These are phyloP conservation scores for Erysimum cheiranthoides DNA, from an alignment of 345 rosid species.

Conservation along the genomic window DNA sequence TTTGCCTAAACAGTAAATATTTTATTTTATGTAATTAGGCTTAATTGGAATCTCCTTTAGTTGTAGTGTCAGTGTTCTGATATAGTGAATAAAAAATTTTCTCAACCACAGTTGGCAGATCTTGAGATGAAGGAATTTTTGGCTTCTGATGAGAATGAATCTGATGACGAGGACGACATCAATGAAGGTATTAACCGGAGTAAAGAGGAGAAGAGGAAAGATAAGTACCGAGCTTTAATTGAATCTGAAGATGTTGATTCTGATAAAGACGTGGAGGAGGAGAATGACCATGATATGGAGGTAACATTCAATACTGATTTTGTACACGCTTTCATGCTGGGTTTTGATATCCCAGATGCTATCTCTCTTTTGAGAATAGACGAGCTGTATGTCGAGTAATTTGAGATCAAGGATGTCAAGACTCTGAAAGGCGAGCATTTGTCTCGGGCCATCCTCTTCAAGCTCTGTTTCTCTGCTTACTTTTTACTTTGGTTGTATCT, in stretches of 20 bases:
- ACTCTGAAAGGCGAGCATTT: slow-evolving; percentile 15
- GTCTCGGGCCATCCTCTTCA: slow-evolving; percentile 20
- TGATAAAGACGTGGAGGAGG: slow-evolving; percentile 65
- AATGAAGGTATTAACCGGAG: slow-evolving; percentile 44
- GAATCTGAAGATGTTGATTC: slow-evolving; percentile 63
- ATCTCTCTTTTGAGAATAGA: slow-evolving; percentile 73
- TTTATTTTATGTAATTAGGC: neutral
- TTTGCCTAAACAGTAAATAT: no score
- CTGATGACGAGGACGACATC: slow-evolving; percentile 45
- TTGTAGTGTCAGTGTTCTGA: slow-evolving; percentile 37
- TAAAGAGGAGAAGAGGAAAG: slow-evolving; percentile 56
- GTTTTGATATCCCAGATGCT: slow-evolving; percentile 81
- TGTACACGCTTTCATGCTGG: slow-evolving; percentile 90
- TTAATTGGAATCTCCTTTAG: neutral
- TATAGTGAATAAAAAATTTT: slow-evolving; percentile 32
- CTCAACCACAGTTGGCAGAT: slow-evolving; percentile 62
- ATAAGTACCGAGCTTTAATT: slow-evolving; percentile 71
- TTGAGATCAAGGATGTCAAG: slow-evolving; percentile 25
- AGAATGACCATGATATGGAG: slow-evolving; percentile 82
- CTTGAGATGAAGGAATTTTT: slow-evolving; percentile 81
- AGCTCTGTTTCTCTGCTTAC: no score
- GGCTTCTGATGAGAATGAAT: slow-evolving; percentile 86
- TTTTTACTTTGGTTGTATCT: no score
- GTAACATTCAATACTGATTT: slow-evolving; percentile 91
- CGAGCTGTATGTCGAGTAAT: slow-evolving; percentile 42